Evolutionary conservation across 208 protist species (phyloP).

Genomic region (Trypanosomatidae sp.): DNA sequence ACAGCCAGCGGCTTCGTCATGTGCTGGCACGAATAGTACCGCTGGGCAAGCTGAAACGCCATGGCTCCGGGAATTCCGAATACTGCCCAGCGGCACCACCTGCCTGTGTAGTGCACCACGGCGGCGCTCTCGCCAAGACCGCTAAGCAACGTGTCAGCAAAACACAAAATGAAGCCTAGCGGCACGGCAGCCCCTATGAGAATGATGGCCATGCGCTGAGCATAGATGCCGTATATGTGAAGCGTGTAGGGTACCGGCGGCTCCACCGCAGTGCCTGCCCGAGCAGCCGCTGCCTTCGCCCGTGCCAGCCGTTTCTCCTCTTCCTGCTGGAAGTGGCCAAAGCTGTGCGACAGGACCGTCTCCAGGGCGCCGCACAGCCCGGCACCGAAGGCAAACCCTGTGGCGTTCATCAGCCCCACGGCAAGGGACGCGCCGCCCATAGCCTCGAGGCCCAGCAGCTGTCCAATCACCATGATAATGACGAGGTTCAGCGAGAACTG

Average conservation of each 20-base stretch:
- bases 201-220: constrained; percentile 82
- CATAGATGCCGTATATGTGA: constrained; percentile 82
- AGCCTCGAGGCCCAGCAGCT: constrained; percentile 53
- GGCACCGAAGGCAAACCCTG: constrained; percentile 83
- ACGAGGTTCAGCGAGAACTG: constrained; percentile 81
- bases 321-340: constrained; percentile 45
- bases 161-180: constrained; percentile 68
- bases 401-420: constrained; percentile 80
- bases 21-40: constrained; percentile 87
- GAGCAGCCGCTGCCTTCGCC: constrained; percentile 10
- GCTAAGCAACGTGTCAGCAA: constrained; percentile 48
- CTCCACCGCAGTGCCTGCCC: constrained; percentile 7
- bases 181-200: constrained; percentile 67
- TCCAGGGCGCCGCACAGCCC: constrained; percentile 83
- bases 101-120: constrained; percentile 68
- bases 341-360: constrained; percentile 84
- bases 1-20: constrained; percentile 74
- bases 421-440: constrained; percentile 76
- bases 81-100: constrained; percentile 66
- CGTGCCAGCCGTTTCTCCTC: constrained; percentile 32
- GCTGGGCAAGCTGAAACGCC: constrained; percentile 63
- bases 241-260: constrained; percentile 24
- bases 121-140: constrained; percentile 39
- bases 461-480: constrained; percentile 66
- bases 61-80: constrained; percentile 69